phyloP scores from a whole-genome alignment of 2,329 filamentous ascomycete genomes.

The Fragosphaeria purpurea region DNA sequence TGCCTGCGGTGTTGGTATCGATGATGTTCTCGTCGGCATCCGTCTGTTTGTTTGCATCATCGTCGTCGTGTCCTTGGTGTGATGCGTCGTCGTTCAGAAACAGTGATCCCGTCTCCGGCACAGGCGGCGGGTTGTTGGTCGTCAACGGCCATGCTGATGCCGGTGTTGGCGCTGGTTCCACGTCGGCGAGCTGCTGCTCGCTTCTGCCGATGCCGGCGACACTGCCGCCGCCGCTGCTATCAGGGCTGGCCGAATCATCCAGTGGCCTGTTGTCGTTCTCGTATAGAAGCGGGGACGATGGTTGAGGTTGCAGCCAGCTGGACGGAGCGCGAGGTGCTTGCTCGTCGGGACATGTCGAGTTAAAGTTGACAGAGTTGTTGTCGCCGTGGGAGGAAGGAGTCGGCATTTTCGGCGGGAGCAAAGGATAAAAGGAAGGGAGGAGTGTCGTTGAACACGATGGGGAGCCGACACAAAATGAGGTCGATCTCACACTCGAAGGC shows the following conservation, averaged over 20 bases:
- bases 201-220: slow-evolving; percentile 11
- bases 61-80: slow-evolving; percentile 1
- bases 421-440: background rate
- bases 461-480: too few relatives aligned
- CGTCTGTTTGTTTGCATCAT: slow-evolving; percentile 19
- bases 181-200: background rate
- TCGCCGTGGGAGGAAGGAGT: slow-evolving; percentile 14
- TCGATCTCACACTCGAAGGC: too few relatives aligned
- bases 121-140: slow-evolving; percentile 31
- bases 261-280: background rate
- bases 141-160: slow-evolving; percentile 31
- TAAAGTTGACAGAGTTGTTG: slow-evolving; percentile 21
- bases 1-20: background rate
- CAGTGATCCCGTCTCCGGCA: slow-evolving; percentile 10
- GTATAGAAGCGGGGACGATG: slow-evolving; percentile 7
- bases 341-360: slow-evolving; percentile 35
- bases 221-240: background rate
- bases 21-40: slow-evolving; percentile 17
- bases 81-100: slow-evolving; percentile 3
- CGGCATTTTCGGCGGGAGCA: slow-evolving; percentile 12
- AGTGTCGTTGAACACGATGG: too few relatives aligned
- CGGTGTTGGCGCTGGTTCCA: slow-evolving; percentile 7
- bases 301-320: slow-evolving; percentile 14
- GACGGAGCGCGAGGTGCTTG: slow-evolving; percentile 18
- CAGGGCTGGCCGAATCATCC: background rate